Evolutionary conservation across 2,329 filamentous ascomycete species (phyloP).

Genomic region (Pestalotiopsis sp.): DNA sequence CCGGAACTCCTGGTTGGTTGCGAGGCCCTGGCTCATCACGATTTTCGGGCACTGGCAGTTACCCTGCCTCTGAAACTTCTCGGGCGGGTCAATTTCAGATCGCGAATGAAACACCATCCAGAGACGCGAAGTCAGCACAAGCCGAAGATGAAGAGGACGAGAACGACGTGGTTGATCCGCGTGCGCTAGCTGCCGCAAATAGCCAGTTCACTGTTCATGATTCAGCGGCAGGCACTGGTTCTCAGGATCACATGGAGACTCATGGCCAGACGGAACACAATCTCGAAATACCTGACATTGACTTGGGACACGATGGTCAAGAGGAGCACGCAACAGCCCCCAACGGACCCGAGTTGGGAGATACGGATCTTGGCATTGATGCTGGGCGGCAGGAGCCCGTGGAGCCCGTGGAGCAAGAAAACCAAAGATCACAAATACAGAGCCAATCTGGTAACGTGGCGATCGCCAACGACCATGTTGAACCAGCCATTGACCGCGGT

Average conservation of each 20-base stretch:
- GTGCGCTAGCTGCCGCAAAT: constrained; percentile 19
- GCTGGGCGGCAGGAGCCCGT: background rate
- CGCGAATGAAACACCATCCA: background rate
- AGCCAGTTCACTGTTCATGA: constrained; percentile 15
- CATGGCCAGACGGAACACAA: background rate
- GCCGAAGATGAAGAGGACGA: constrained; percentile 24
- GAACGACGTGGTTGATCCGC: background rate
- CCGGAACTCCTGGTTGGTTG: background rate
- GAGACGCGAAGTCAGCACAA: background rate
- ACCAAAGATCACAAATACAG: background rate
- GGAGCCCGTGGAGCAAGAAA: background rate
- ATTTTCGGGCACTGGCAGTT: background rate
- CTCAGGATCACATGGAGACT: background rate
- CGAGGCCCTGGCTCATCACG: background rate
- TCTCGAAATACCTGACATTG: background rate
- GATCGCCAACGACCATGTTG: background rate
- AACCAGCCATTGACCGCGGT: background rate
- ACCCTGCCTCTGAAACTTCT: background rate
- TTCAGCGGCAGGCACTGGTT: background rate
- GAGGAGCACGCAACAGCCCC: background rate
- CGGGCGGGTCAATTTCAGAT: background rate
- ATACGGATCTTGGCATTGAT: constrained; percentile 1
- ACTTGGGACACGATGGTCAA: background rate
- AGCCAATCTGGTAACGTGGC: background rate
- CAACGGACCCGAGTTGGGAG: background rate